phyloP scores from a whole-genome alignment of 352 stramenopile species.

The Phytophthora macrochlamydospora region DNA sequence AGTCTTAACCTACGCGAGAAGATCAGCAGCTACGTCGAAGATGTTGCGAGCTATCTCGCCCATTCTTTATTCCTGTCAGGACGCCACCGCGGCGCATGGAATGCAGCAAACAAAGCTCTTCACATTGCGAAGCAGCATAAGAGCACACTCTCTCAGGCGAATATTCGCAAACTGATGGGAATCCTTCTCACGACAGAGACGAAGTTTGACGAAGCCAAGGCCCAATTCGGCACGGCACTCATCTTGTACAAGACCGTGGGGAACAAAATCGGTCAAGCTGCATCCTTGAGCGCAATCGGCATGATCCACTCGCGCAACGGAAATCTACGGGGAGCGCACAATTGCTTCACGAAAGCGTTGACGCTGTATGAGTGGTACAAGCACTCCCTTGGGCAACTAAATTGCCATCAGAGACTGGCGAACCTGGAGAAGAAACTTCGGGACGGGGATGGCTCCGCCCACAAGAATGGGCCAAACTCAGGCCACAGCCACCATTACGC shows the following conservation, averaged over 20 bases:
- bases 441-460: conserved; percentile 61
- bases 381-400: conserved; percentile 75
- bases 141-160: conserved; percentile 67
- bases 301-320: conserved; percentile 85
- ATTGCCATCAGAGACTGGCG: conserved; percentile 80
- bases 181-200: conserved; percentile 81
- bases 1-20: conserved; percentile 41
- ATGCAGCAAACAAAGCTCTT: conserved; percentile 71
- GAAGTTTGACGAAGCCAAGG: conserved; percentile 85
- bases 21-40: conserved; percentile 59
- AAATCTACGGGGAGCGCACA: conserved; percentile 75
- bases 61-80: conserved; percentile 78
- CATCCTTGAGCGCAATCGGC: conserved; percentile 74
- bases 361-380: conserved; percentile 88
- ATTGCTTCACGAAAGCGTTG: conserved; percentile 81
- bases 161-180: conserved; percentile 80
- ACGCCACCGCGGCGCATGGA: conserved; percentile 73
- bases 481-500: conserved; percentile 84
- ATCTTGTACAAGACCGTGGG: conserved; percentile 79
- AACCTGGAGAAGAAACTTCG: conserved; percentile 88
- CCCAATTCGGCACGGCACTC: conserved; percentile 74
- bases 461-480: conserved; percentile 57
- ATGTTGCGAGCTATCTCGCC: conserved; percentile 77
- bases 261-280: conserved; percentile 78
- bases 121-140: conserved; percentile 82